Conservation (phyloP, 108 stramenopile species). For the Discostella pseudostelligera region DNA sequence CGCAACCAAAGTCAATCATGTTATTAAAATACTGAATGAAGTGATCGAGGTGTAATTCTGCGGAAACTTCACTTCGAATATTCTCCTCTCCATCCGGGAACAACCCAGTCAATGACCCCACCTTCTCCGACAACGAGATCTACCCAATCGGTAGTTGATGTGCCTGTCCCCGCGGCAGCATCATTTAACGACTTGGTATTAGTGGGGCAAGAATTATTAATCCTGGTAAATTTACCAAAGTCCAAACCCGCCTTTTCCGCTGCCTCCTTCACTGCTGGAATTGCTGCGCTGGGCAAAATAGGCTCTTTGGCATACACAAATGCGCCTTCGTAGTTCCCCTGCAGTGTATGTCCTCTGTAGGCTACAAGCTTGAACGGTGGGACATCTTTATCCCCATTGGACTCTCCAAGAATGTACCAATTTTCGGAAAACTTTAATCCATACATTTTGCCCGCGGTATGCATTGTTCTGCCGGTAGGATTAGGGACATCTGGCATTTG, state of each 20-base stretch:
- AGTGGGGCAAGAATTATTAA: slow-evolving; percentile 77
- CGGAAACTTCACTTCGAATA: slow-evolving; percentile 56
- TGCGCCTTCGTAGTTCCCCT: slow-evolving; percentile 95
- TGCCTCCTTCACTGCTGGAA: slow-evolving; percentile 78
- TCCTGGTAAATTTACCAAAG: slow-evolving; percentile 66
- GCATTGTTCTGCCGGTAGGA: slow-evolving; percentile 68
- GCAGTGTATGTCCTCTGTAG: slow-evolving; percentile 93
- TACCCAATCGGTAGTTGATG: slow-evolving; percentile 82
- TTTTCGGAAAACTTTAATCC: slow-evolving; percentile 91
- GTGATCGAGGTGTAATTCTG: background rate
- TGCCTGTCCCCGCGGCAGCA: slow-evolving; percentile 72
- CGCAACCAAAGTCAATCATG: no score
- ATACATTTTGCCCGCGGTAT: slow-evolving; percentile 92
- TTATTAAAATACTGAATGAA: no score
- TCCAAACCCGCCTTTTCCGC: slow-evolving; percentile 78
- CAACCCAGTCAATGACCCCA: slow-evolving; percentile 86
- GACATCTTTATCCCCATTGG: slow-evolving; percentile 61
- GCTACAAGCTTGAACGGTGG: slow-evolving; percentile 89
- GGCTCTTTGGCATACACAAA: slow-evolving; percentile 91
- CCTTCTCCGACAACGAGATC: slow-evolving; percentile 81
- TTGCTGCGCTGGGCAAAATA: slow-evolving; percentile 60
- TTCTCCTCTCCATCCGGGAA: slow-evolving; percentile 87
- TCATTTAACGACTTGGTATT: slow-evolving; percentile 62
- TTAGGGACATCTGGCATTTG: slow-evolving; percentile 27
- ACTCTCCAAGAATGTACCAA: slow-evolving; percentile 90